Base-by-base conservation (phyloP, 2,329 filamentous ascomycete species). In the Fusarium redolens region DNA sequence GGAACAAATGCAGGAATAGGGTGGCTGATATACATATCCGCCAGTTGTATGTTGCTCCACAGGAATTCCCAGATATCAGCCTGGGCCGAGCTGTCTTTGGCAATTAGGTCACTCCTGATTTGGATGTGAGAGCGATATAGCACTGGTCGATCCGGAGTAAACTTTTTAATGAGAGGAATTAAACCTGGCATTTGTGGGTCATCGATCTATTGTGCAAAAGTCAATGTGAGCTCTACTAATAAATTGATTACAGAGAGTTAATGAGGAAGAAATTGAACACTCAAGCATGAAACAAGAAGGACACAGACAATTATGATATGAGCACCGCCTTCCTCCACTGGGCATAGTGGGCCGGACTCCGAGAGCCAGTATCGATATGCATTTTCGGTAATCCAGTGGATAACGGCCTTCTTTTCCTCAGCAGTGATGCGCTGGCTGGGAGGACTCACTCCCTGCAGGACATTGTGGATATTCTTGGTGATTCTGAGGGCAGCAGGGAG, bases 401-500 rank as follows among this genome's bases (percentile, higher is more conserved):
- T 87, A 56, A 95, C 88, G n/a, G 85, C 82, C 3, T 84, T 79
- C 75, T 91, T 90, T 62, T 93, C 89, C 4, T 92, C 88, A 3
- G 84, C 74, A 2, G 86, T 89, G 31, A 95, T 85, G 30, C 89
- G 87, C 74, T 93, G 87, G 7, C 88, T 87, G 0, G 89, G 88
- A 30, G 86, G 85, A 43, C 90, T 90, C 43, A 95, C 93, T 13
- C 93, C 93, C 82, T 96, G 93, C 4, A 96, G 89, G 72, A 95
- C 95, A 81, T 96, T 96, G 87, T 96, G 93, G 75, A 95, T 92
- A 73, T 92, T 94, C 83, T 96, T 96, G 73, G 93, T 96, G 81
- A 94, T 92, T 55, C 92, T 87, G 81, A 96, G 96, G 11, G 95
- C 90, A n/a, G 92, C 91, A 4, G 92, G 92, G 51, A 92, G 91